phyloP scores from a whole-genome alignment of 202 grass and related monocot species.

The Digitaria exilis region DNA sequence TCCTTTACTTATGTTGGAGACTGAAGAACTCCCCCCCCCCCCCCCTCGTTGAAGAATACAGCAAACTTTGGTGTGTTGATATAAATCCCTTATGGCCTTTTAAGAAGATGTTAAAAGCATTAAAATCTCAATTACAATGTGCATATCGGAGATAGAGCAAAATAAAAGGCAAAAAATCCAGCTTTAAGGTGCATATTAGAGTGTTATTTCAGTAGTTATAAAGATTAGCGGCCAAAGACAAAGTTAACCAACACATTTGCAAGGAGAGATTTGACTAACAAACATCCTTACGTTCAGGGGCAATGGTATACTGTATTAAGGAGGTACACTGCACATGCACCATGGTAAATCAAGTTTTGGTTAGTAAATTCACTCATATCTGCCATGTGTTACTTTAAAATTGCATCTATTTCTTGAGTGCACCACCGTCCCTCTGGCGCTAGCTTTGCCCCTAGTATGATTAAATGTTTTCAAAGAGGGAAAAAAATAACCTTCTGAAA shows the following conservation, averaged over 20 bases:
- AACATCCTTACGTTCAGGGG: neutral
- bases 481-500: conserved; percentile 37
- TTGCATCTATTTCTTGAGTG: neutral
- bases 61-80: neutral
- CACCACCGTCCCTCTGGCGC: neutral
- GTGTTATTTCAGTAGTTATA: neutral
- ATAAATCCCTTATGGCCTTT: neutral
- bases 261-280: neutral
- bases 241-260: neutral
- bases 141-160: neutral
- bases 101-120: neutral
- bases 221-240: neutral
- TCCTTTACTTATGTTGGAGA: too few relatives aligned
- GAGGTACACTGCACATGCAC: neutral
- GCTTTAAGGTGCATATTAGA: neutral
- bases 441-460: neutral
- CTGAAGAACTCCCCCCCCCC: too few relatives aligned
- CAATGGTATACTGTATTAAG: neutral
- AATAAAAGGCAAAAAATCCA: neutral
- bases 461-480: conserved; percentile 30
- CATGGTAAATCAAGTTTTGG: neutral
- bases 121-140: neutral
- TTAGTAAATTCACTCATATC: neutral
- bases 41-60: conserved; percentile 1
- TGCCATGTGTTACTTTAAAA: neutral